Evolutionary conservation across 2,329 filamentous ascomycete species (phyloP).

Genomic region (Monosporascus ibericus): DNA sequence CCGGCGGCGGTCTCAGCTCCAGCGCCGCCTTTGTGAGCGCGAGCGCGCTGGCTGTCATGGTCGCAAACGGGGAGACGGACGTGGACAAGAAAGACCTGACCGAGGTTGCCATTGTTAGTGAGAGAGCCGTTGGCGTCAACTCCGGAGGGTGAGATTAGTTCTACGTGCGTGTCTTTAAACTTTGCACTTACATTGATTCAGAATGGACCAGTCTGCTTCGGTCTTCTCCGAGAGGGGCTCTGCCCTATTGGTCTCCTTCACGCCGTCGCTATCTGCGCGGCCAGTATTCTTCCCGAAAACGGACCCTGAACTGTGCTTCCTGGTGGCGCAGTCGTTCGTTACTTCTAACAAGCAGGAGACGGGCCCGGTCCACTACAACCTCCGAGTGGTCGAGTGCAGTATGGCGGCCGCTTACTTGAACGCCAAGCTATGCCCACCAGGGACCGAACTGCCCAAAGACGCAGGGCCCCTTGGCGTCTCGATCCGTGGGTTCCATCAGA

Average conservation of each 20-base stretch:
- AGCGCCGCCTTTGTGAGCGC: conserved; percentile 92
- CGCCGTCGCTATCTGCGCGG: conserved; percentile 67
- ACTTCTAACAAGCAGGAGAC: conserved; percentile 92
- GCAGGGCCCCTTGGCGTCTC: conserved; percentile 76
- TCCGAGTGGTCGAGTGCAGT: conserved; percentile 92
- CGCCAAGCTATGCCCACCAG: conserved; percentile 49
- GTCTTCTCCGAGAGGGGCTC: conserved; percentile 85
- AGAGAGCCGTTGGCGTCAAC: conserved; percentile 91
- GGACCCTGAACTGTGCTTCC: conserved; percentile 76
- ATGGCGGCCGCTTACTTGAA: conserved; percentile 70
- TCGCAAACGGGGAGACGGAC: conserved; percentile 69
- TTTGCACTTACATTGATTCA: conserved; percentile 25
- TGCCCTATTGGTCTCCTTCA: conserved; percentile 86
- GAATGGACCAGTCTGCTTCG: conserved; percentile 96
- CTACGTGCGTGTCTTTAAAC: conserved; percentile 9
- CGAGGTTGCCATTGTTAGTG: conserved; percentile 89
- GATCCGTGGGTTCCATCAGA: conserved; percentile 80
- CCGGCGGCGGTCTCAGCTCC: conserved; percentile 86
- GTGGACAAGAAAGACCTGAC: conserved; percentile 90
- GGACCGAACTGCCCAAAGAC: conserved; percentile 64
- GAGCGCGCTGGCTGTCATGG: conserved; percentile 80
- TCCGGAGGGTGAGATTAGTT: conserved; percentile 69
- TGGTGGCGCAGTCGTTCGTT: conserved; percentile 92
- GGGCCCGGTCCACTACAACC: conserved; percentile 90
- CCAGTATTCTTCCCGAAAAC: conserved; percentile 79